Conservation (phyloP, 805 yeast genomes). For the Wickerhamiella galacta region DNA sequence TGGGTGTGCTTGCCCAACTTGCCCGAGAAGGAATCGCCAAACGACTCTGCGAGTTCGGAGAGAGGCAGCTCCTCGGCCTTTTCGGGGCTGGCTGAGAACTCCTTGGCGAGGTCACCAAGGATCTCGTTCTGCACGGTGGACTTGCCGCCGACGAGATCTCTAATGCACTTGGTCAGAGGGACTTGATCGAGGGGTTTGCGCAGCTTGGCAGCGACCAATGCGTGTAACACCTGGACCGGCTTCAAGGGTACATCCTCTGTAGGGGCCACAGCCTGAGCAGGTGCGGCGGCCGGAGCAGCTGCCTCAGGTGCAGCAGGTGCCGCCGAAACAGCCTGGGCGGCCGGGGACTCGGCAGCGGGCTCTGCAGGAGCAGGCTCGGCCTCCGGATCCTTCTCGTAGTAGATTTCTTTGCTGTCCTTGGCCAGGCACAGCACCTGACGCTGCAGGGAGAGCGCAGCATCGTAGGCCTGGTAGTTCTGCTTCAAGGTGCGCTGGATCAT, state of each 20-base stretch:
- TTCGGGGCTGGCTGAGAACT: slow-evolving; percentile 95
- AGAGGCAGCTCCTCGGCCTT: slow-evolving; percentile 98
- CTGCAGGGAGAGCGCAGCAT: slow-evolving; percentile 83
- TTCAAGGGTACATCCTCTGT: slow-evolving; percentile 80
- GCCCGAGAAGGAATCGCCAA: slow-evolving; percentile 83
- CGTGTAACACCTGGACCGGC: slow-evolving; percentile 69
- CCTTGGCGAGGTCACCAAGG: slow-evolving; percentile 96
- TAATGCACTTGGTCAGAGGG: slow-evolving; percentile 82
- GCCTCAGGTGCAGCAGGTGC: slow-evolving; percentile 45
- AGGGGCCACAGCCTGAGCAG: slow-evolving; percentile 66
- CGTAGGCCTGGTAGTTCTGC: slow-evolving; percentile 93
- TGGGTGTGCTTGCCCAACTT: slow-evolving; percentile 86
- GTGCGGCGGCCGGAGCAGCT: slow-evolving; percentile 38
- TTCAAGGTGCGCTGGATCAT: slow-evolving; percentile 95
- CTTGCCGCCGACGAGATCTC: slow-evolving; percentile 95
- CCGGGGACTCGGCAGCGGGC: slow-evolving; percentile 25
- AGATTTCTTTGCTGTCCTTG: slow-evolving; percentile 89
- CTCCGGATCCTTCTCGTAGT: slow-evolving; percentile 46
- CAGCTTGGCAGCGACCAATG: slow-evolving; percentile 86
- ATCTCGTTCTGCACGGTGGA: slow-evolving; percentile 98
- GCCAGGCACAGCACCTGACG: slow-evolving; percentile 93
- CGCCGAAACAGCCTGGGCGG: slow-evolving; percentile 39
- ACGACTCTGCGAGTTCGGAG: slow-evolving; percentile 84
- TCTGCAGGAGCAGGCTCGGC: slow-evolving; percentile 19
- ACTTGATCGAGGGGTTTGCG: slow-evolving; percentile 78